A percentile compares a stretch with the other conserved stretches of the same genome.
Conservation (phyloP, 306 rosid genomes). For the Vigna unguiculata region DNA sequence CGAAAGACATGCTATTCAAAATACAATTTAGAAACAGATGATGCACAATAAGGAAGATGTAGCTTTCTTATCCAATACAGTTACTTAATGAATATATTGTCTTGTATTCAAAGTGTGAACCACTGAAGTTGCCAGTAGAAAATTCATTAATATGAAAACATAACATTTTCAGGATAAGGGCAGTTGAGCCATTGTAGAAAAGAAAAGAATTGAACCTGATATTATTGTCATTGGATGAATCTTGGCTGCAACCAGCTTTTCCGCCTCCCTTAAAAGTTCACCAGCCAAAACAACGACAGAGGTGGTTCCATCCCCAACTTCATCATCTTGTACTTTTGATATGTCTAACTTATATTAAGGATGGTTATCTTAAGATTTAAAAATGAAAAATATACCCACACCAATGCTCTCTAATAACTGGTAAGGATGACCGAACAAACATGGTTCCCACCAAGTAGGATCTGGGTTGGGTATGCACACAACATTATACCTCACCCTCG, state of each 20-base stretch:
- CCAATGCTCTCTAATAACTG: not conserved
- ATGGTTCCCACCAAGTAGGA: not conserved
- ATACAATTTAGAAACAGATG: slow-evolving; percentile 2
- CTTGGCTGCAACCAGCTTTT: slow-evolving; percentile 88
- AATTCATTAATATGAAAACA: not conserved
- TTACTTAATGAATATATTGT: slow-evolving; percentile 1
- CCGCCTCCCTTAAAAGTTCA: slow-evolving; percentile 94
- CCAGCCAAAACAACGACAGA: slow-evolving; percentile 99
- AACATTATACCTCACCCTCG: not conserved
- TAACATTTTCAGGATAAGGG: slow-evolving; percentile 5
- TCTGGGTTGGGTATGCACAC: not conserved
- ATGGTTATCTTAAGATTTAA: slow-evolving; percentile 25
- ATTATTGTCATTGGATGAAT: slow-evolving; percentile 99
- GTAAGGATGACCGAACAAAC: not conserved
- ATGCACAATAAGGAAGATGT: slow-evolving; percentile 4
- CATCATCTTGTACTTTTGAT: slow-evolving; percentile 99
- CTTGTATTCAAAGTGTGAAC: not conserved
- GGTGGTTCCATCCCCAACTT: slow-evolving; percentile 99
- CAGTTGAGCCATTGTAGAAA: not conserved
- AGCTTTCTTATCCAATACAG: slow-evolving; percentile 11
- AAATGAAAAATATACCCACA: slow-evolving; percentile 13
- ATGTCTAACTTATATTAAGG: slow-evolving; percentile 78
- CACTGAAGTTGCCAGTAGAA: slow-evolving; percentile 8
- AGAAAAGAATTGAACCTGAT: slow-evolving; percentile 66
- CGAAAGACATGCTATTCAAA: not conserved